These are phyloP conservation scores for Oryza australiensis DNA, from an alignment of 176 grass and related monocot genomes.

Conservation along the genomic window DNA sequence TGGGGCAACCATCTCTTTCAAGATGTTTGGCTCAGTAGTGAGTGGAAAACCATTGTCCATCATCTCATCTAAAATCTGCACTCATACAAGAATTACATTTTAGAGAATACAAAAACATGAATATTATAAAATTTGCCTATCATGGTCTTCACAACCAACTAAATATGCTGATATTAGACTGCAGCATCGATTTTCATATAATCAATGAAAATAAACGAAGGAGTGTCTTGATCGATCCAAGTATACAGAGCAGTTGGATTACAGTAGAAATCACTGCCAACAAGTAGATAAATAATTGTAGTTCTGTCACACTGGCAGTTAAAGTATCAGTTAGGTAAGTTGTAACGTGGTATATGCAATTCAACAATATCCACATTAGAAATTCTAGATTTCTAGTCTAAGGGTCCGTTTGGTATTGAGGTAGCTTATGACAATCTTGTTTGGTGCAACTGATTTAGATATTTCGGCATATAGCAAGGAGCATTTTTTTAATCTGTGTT, in stretches of 20 bases:
- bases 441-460: too few relatives aligned
- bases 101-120: constrained; percentile 6
- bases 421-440: too few relatives aligned
- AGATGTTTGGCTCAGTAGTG: constrained; percentile 91
- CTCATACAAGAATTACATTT: constrained; percentile 18
- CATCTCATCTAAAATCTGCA: constrained; percentile 98
- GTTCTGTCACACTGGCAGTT: not conserved
- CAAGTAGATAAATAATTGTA: not conserved
- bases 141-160: not conserved
- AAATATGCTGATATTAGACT: constrained; percentile 1
- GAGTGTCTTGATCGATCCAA: not conserved
- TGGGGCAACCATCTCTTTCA: constrained; percentile 76
- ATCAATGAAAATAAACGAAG: constrained; percentile 10
- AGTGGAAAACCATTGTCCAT: constrained; percentile 96
- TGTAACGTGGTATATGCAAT: too few relatives aligned
- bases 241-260: not conserved
- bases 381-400: too few relatives aligned
- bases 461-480: too few relatives aligned
- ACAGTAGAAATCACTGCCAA: not conserved
- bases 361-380: too few relatives aligned
- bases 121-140: not conserved
- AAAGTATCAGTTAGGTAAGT: constrained; percentile 1
- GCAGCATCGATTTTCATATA: constrained; percentile 12
- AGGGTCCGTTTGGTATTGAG: too few relatives aligned
- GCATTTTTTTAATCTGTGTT: not conserved